phyloP scores from a whole-genome alignment of 305 asterid genomes.

The Caryopteris hybrid region DNA sequence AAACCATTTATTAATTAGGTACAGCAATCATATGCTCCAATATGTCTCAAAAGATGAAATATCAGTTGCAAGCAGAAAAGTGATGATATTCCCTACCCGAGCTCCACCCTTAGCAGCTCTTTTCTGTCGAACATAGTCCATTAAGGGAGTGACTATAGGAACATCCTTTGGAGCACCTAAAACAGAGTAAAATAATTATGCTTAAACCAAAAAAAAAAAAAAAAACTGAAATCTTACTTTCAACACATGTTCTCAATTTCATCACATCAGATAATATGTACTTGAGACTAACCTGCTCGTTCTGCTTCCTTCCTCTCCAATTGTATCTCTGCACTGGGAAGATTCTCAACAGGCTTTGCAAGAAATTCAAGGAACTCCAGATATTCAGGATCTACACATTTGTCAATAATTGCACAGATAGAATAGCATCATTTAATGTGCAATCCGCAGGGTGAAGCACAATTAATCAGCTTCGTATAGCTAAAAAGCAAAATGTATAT shows the following conservation, averaged over 20 bases:
- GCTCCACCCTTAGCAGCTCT: constrained; percentile 86
- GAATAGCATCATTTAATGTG: constrained; percentile 16
- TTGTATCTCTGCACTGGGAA: constrained; percentile 96
- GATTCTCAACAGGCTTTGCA: constrained; percentile 87
- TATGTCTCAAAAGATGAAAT: constrained; percentile 7
- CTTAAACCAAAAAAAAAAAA: constrained; percentile 16
- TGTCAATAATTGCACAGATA: constrained; percentile 30
- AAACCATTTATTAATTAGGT: not conserved
- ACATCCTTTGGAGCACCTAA: constrained; percentile 75
- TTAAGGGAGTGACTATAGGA: constrained; percentile 79
- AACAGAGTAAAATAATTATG: constrained; percentile 11
- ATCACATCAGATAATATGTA: constrained; percentile 7
- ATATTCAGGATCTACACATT: constrained; percentile 83
- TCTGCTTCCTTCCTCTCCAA: constrained; percentile 93
- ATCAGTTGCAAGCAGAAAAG: constrained; percentile 8
- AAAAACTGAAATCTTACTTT: constrained; percentile 9
- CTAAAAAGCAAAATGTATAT: not conserved
- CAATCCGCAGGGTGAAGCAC: not conserved
- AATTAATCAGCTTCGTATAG: not conserved
- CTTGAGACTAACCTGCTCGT: constrained; percentile 67
- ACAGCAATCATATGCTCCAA: constrained; percentile 11
- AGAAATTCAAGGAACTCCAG: constrained; percentile 90
- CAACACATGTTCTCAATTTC: constrained; percentile 12
- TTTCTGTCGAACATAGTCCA: constrained; percentile 89
- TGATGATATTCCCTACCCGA: constrained; percentile 59